Percentiles rank a stretch among this genome's conserved stretches.
These are phyloP conservation scores for Xerocomus spinulosus DNA, from an alignment of 768 basidiomycete species.

Conservation along the genomic window DNA sequence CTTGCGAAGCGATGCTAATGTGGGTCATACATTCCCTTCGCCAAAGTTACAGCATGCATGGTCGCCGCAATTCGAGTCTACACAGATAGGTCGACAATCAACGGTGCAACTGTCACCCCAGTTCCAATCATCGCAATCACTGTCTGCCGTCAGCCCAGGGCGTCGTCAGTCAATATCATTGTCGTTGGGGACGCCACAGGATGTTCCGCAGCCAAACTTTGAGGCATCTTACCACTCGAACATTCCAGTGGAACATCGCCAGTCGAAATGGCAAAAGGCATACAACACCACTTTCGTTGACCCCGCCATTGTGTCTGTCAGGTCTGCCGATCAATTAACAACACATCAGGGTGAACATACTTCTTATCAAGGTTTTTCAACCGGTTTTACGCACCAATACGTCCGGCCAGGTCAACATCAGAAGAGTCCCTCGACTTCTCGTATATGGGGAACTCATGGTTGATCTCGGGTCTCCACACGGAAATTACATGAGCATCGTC, in stretches of 20 bases:
- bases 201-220: conserved; percentile 11
- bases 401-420: conserved; percentile 18
- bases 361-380: conserved; percentile 12
- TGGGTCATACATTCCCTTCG: conserved; percentile 10
- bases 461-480: conserved; percentile 7
- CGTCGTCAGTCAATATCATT: conserved; percentile 16
- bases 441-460: conserved; percentile 23
- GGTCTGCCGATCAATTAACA: conserved; percentile 2
- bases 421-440: conserved; percentile 18
- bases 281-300: conserved; percentile 13
- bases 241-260: conserved; percentile 8
- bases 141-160: conserved; percentile 6
- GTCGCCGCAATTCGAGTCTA: conserved; percentile 25
- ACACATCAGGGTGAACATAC: conserved; percentile 1
- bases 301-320: conserved; percentile 21
- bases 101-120: conserved; percentile 8
- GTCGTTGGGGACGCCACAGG: conserved; percentile 14
- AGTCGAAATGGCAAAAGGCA: conserved; percentile 12
- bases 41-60: conserved; percentile 15
- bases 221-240: conserved; percentile 10
- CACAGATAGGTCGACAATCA: conserved; percentile 12
- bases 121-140: conserved; percentile 11
- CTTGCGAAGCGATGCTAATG: conserved; percentile 11
- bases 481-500: background rate
- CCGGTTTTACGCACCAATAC: conserved; percentile 12